Base-by-base conservation (phyloP, 2,329 filamentous ascomycete genomes). In the Penicillium freii region DNA sequence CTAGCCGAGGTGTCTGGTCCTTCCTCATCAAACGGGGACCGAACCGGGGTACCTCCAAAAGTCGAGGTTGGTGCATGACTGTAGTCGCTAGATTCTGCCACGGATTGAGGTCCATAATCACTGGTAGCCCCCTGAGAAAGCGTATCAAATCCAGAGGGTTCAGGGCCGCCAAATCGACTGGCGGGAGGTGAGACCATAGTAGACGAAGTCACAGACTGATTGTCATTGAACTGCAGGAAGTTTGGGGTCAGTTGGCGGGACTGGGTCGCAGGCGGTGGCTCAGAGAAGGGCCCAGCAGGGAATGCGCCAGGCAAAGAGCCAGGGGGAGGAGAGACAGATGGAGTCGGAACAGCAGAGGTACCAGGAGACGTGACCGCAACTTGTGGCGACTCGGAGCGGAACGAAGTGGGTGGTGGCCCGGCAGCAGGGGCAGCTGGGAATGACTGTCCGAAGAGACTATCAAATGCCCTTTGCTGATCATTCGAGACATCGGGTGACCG, bases 371-470 rank as follows among this genome's bases (percentile, higher is more conserved):
- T 77, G 46, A 64, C 57, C 31, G 65, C 77, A 70, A 60, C 71
- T 71, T 56, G 78, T 73, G 58, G 79, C 5, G 77, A 77, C 31
- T 82, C 79, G 4, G 77, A 82, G 67, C 85, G 82, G 77, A 91
- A 90, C 6, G 84, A 84, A 13, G 84, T 85, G 31, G 83, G 81
- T 17, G 81, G 81, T 23, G 79, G 78, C 45, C 72, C 73, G n/a
- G 68, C 68, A 42, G 69, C 69, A 7, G 73, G 73, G 42, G 23
- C 8, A 34, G 79, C 77, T 17, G 77, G 76, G 66, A 86, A 86
- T 1, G 87, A 81, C 46, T 87, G 86, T 2, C 91, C 91, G 73
- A 96, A 96, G 44, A 96, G 86, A 68, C 89, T 92, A 70, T 96
- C 91, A 73, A 96, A 95, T 4, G 87, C 86, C 74, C 84, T 87